Evolutionary conservation across 495 filamentous ascomycete species (phyloP), one percentile per base, ranked within the genome.

Genomic region (Sordaria brevicollis): DNA sequence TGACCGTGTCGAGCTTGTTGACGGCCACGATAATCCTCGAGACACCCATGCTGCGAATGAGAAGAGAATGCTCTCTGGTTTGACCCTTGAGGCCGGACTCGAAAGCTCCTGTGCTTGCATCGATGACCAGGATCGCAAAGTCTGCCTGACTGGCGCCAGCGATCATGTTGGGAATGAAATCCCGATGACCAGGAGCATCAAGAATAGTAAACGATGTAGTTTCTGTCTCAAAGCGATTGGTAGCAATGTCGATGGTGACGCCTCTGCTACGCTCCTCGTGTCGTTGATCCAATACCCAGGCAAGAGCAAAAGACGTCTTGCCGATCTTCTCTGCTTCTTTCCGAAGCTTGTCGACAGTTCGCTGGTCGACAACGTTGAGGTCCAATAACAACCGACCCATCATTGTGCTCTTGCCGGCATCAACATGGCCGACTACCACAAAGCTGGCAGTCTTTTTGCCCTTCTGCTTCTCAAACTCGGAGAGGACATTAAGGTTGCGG

Each of bases 81-180:
- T 99, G 95, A 2, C 95, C 95, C 74, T 90, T 94, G 39, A 99
- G 84, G 0, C 95, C 95, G 1, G 93, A 91, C 77, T 99, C 95
- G 72, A 97, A 97, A 31, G 92, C 93, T 29, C 94, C 93, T 0
- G 86, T 90, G 67, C 89, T 88, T 29, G 95, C 89, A 78, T 99
- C 95, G 67, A 99, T 91, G 37, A 99, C 95, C 5, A 99, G 83
- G 9, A 99, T 91, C 0, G 94, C 96, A 77, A 98, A 97, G 78
- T 99, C 96, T 3, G 95, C 95, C 79, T 97, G 94, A 43, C 91
- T 93, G 31, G 94, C 93, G 0, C 95, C 95, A 4, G 94, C 96
- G 76, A 99, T 97, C 95, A 99, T 99, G 78, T 97, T 98, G 2
- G 95, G 95, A 43, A 98, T 92, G 77, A 98, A 99, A 74, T 99